Conservation (phyloP, 1,284 basidiomycete species). For the Athelia sp. region DNA sequence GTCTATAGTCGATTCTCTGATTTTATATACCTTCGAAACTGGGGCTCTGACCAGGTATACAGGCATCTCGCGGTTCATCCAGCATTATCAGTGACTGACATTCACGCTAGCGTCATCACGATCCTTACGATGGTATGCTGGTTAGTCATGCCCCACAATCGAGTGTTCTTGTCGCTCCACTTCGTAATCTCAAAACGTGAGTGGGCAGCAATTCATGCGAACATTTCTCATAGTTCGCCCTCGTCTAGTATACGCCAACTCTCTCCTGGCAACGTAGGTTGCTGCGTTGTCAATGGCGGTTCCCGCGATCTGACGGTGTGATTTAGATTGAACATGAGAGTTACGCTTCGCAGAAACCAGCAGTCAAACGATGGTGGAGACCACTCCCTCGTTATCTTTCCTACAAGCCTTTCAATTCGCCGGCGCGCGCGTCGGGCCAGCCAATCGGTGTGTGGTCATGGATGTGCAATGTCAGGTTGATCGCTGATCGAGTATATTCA, state of each 20-base stretch:
- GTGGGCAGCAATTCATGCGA: conserved; percentile 6
- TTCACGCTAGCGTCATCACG: conserved; percentile 26
- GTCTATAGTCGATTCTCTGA: conserved; percentile 42
- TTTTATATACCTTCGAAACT: conserved; percentile 49
- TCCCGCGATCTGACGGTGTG: neutral
- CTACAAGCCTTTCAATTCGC: neutral
- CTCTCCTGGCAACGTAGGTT: neutral
- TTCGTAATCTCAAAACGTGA: conserved; percentile 48
- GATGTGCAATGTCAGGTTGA: no score
- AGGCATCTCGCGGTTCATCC: neutral
- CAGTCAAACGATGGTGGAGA: neutral
- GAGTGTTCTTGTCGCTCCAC: conserved; percentile 45
- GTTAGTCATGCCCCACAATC: conserved; percentile 37
- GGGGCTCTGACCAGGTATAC: conserved; percentile 42
- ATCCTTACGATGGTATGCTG: conserved; percentile 41
- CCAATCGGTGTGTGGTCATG: no score
- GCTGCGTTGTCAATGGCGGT: neutral
- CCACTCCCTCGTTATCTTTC: neutral
- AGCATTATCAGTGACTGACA: neutral
- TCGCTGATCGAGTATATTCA: no score
- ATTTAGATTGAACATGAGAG: neutral
- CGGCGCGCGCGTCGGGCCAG: no score
- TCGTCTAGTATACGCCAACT: conserved; percentile 1
- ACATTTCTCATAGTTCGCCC: neutral
- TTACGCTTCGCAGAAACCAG: neutral